A percentile compares a stretch with the other conserved stretches of the same genome.
These are phyloP conservation scores for Halenospora varia DNA, from an alignment of 495 filamentous ascomycete species.

Conservation along the genomic window DNA sequence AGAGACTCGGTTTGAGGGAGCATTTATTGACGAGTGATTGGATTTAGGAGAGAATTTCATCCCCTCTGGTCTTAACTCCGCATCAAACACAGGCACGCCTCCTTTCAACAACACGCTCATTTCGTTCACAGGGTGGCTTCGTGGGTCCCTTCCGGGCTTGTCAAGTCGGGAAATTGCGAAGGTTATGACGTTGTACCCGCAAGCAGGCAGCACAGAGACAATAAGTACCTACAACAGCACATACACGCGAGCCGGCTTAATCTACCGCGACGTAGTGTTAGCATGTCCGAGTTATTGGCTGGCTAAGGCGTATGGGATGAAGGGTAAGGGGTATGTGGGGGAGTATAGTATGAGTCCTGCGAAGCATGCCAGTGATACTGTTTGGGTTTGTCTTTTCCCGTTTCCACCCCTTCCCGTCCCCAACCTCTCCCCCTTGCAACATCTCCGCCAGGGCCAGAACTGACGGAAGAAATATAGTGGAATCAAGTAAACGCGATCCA, in stretches of 20 bases:
- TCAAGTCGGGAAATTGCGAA: slow-evolving; percentile 31
- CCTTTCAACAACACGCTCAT: slow-evolving; percentile 41
- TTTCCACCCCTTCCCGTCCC: not conserved
- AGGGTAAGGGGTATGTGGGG: slow-evolving; percentile 46
- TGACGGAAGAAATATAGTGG: slow-evolving; percentile 52
- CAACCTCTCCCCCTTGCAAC: not conserved
- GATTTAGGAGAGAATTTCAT: slow-evolving; percentile 51
- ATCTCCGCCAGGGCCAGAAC: too few relatives aligned
- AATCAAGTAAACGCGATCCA: slow-evolving; percentile 52
- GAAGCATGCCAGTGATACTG: slow-evolving; percentile 54
- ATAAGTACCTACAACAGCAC: slow-evolving; percentile 41
- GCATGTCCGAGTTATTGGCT: slow-evolving; percentile 58
- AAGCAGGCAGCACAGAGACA: slow-evolving; percentile 35
- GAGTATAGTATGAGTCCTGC: slow-evolving; percentile 58
- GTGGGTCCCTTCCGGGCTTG: slow-evolving; percentile 47
- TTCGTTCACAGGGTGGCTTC: slow-evolving; percentile 47
- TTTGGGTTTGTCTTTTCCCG: slow-evolving; percentile 39
- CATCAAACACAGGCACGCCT: slow-evolving; percentile 19
- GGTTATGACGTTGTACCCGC: slow-evolving; percentile 43
- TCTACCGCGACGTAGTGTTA: slow-evolving; percentile 56
- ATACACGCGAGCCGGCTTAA: slow-evolving; percentile 44
- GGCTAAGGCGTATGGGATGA: slow-evolving; percentile 37
- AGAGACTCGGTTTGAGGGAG: too few relatives aligned
- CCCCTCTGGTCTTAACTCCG: slow-evolving; percentile 40
- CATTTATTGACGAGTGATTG: too few relatives aligned